phyloP scores from a whole-genome alignment of 2,329 filamentous ascomycete genomes.

The Colletotrichum sp. region DNA sequence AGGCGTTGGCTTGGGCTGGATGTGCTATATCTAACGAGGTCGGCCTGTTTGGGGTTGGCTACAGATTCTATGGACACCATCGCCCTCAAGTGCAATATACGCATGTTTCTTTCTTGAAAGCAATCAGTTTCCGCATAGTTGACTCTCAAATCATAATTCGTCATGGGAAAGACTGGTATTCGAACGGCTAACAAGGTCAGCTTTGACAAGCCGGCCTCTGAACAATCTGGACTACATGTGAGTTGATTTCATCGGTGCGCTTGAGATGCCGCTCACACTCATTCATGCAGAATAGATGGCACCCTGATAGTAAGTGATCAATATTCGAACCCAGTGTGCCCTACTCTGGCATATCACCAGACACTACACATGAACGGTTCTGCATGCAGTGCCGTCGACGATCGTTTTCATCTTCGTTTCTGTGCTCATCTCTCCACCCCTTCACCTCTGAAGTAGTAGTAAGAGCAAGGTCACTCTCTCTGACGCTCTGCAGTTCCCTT shows the following conservation, averaged over 20 bases:
- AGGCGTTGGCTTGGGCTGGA: background rate
- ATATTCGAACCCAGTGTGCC: background rate
- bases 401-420: background rate
- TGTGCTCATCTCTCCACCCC: background rate
- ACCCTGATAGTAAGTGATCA: conserved; percentile 75
- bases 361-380: background rate
- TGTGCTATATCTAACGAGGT: background rate
- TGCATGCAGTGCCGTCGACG: background rate
- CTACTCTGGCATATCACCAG: background rate
- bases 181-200: conserved; percentile 77
- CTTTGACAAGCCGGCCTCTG: conserved; percentile 71
- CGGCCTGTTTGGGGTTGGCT: background rate
- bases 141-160: background rate
- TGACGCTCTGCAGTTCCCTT: conserved; percentile 66
- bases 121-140: background rate
- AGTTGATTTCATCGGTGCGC: conserved; percentile 28
- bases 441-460: background rate
- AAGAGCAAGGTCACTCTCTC: background rate
- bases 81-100: background rate
- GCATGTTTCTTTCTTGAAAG: background rate
- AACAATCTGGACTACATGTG: conserved; percentile 76
- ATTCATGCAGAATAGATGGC: conserved; percentile 78
- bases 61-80: background rate
- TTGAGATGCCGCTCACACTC: background rate
- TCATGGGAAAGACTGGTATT: conserved; percentile 63